Conservation (phyloP, 352 stramenopile species). For the Peronospora farinosa region DNA sequence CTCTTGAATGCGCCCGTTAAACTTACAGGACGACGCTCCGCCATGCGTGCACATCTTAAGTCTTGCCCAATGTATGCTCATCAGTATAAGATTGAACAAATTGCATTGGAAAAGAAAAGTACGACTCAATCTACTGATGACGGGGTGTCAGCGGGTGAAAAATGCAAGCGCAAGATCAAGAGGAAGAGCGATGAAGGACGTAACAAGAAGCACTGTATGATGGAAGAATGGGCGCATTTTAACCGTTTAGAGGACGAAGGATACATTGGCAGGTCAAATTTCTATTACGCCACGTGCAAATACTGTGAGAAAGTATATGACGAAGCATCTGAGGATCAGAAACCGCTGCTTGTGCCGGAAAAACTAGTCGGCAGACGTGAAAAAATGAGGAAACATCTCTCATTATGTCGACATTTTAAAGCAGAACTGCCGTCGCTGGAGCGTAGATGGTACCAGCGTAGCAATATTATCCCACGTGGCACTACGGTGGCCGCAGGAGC, state of each 20-base stretch:
- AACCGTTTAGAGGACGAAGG: constrained; percentile 64
- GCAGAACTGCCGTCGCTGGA: constrained; percentile 54
- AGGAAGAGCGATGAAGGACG: constrained; percentile 39
- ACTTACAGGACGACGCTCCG: constrained; percentile 64
- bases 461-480: constrained; percentile 19
- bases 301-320: constrained; percentile 64
- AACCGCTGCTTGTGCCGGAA: constrained; percentile 48
- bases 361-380: constrained; percentile 66
- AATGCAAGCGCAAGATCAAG: constrained; percentile 46
- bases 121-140: too few relatives aligned
- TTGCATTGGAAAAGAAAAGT: too few relatives aligned
- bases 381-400: constrained; percentile 73
- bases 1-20: constrained; percentile 44
- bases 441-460: constrained; percentile 21
- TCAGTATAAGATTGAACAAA: constrained; percentile 38
- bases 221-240: constrained; percentile 81
- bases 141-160: constrained; percentile 25
- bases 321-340: constrained; percentile 46
- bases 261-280: constrained; percentile 82
- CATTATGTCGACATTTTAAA: constrained; percentile 55
- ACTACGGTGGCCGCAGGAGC: constrained; percentile 9
- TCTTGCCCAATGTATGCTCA: constrained; percentile 57
- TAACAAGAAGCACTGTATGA: constrained; percentile 55
- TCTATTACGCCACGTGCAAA: constrained; percentile 67
- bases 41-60: constrained; percentile 75